A percentile compares a stretch with the other conserved stretches of the same genome.
phyloP scores from a whole-genome alignment of 495 filamentous ascomycete genomes.

The Penicillium coffeae region DNA sequence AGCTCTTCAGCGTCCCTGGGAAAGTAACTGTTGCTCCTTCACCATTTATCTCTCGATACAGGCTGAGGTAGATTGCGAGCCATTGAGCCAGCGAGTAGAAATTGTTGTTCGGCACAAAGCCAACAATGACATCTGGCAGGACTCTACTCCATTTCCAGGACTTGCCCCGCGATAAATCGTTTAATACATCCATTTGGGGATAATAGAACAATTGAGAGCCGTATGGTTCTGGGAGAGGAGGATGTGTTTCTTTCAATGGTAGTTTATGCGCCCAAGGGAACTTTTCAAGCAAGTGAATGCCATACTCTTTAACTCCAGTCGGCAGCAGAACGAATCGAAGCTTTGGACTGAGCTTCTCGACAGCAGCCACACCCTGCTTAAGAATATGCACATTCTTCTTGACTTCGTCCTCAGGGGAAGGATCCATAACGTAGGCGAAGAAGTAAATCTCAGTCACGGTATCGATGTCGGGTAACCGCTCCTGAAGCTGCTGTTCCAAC shows the following conservation, averaged over 20 bases:
- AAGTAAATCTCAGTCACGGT: background rate
- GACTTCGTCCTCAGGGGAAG: background rate
- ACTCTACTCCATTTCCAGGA: slow-evolving; percentile 43
- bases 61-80: slow-evolving; percentile 34
- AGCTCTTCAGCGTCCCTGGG: slow-evolving; percentile 28
- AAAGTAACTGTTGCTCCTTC: slow-evolving; percentile 28
- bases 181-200: slow-evolving; percentile 37
- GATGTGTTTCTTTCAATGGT: slow-evolving; percentile 34
- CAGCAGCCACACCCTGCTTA: background rate
- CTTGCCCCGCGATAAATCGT: slow-evolving; percentile 31
- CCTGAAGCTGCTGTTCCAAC: background rate
- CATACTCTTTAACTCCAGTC: slow-evolving; percentile 10
- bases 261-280: slow-evolving; percentile 22
- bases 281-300: slow-evolving; percentile 22
- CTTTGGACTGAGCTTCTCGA: background rate
- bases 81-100: slow-evolving; percentile 20
- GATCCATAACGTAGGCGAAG: background rate
- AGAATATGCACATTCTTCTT: background rate
- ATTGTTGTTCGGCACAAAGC: slow-evolving; percentile 13
- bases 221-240: slow-evolving; percentile 40
- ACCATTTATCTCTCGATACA: slow-evolving; percentile 32
- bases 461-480: background rate
- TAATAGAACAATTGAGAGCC: slow-evolving; percentile 49
- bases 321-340: background rate
- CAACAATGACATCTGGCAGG: slow-evolving; percentile 42